phyloP scores from a whole-genome alignment of 768 basidiomycete genomes.

The Boletus reticulatus region DNA sequence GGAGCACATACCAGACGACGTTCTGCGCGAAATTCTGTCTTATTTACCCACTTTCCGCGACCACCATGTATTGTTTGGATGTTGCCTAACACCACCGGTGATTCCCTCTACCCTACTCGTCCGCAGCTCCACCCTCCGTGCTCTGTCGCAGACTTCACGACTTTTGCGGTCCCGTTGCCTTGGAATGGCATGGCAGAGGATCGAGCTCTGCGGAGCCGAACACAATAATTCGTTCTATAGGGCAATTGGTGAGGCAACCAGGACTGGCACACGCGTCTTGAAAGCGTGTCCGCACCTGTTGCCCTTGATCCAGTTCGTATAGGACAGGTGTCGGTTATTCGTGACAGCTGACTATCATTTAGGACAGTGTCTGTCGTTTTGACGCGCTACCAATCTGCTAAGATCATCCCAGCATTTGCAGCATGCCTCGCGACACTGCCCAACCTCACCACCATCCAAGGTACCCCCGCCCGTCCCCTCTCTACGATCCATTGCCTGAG shows the following conservation, averaged over 20 bases:
- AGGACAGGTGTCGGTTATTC: background rate
- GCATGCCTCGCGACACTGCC: background rate
- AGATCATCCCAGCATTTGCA: constrained; percentile 4
- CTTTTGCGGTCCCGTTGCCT: constrained; percentile 9
- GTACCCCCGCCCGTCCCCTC: background rate
- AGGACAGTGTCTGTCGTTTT: background rate
- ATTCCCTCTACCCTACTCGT: background rate
- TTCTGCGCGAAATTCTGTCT: constrained; percentile 5
- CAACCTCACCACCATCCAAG: constrained; percentile 5
- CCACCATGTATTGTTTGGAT: background rate
- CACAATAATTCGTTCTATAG: background rate
- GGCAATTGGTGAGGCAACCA: background rate
- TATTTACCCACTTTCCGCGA: constrained; percentile 1
- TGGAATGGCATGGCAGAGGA: constrained; percentile 9
- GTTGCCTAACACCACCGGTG: background rate
- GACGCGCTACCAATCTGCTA: background rate
- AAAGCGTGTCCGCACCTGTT: background rate
- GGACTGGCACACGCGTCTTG: background rate
- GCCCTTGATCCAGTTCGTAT: constrained; percentile 1
- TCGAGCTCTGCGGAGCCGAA: background rate
- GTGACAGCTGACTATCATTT: background rate
- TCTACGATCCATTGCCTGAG: background rate
- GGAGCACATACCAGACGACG: constrained; percentile 7
- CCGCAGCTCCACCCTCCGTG: constrained; percentile 1
- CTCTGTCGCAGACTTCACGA: constrained; percentile 4